phyloP scores from a whole-genome alignment of 2,329 filamentous ascomycete species.

The Aspergillus fischeri region DNA sequence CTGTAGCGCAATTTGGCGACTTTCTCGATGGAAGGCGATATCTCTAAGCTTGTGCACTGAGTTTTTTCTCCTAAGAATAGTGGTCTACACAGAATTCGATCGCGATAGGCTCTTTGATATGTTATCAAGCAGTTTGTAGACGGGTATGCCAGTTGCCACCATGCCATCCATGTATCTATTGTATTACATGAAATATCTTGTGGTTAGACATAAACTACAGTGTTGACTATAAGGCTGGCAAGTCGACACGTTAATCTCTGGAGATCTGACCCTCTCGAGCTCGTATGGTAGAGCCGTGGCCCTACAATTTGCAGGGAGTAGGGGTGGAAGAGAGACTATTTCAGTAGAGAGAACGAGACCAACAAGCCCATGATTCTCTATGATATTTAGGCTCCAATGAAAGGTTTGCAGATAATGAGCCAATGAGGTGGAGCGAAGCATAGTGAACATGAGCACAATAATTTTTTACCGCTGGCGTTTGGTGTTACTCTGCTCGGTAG shows the following conservation, averaged over 20 bases:
- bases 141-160: too few relatives aligned
- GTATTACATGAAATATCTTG: background rate
- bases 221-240: background rate
- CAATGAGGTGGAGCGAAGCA: background rate
- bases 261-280: too few relatives aligned
- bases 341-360: too few relatives aligned
- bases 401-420: background rate
- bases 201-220: background rate
- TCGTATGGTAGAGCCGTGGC: too few relatives aligned
- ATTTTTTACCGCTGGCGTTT: constrained; percentile 32
- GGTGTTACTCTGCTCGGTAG: constrained; percentile 23
- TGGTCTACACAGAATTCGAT: background rate
- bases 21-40: background rate
- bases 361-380: too few relatives aligned
- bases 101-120: background rate
- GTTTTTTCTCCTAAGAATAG: background rate
- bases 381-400: too few relatives aligned
- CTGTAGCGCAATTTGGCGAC: background rate
- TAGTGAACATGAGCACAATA: background rate
- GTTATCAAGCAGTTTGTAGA: background rate
- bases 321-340: too few relatives aligned
- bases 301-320: too few relatives aligned
- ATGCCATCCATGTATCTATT: too few relatives aligned
- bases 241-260: background rate
- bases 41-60: background rate